Evolutionary conservation across 495 filamentous ascomycete species (phyloP).

Genomic region (Aspergillus biplanus): DNA sequence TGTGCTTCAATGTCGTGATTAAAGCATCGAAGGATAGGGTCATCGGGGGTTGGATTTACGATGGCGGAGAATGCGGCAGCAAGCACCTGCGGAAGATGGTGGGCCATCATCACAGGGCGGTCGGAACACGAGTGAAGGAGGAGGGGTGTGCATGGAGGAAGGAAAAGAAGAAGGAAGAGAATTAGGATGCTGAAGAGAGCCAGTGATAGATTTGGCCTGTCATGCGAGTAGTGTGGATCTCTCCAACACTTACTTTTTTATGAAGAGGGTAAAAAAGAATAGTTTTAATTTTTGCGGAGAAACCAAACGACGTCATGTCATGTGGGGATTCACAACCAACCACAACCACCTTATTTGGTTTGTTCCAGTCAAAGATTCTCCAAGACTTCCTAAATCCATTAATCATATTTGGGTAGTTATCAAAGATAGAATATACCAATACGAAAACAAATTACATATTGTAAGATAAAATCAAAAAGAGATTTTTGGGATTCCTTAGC

Average conservation of each 20-base stretch:
- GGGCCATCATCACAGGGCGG: constrained; percentile 15
- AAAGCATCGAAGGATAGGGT: constrained; percentile 50
- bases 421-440: too few species aligned
- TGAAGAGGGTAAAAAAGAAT: too few species aligned
- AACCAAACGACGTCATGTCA: constrained; percentile 18
- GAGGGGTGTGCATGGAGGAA: neutral
- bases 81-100: constrained; percentile 24
- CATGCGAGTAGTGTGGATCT: constrained; percentile 5
- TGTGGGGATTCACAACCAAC: neutral
- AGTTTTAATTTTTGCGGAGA: neutral
- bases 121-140: neutral
- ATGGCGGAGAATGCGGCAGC: constrained; percentile 34
- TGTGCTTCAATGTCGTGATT: constrained; percentile 29
- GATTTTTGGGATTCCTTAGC: neutral
- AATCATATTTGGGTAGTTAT: too few species aligned
- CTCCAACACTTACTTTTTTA: neutral
- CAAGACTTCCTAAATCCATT: neutral
- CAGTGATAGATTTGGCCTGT: neutral
- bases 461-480: too few species aligned
- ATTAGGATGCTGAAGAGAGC: constrained; percentile 1
- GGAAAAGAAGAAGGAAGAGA: neutral
- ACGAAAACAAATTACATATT: too few species aligned
- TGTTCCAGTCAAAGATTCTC: neutral
- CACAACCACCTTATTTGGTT: neutral
- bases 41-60: constrained; percentile 34